These are phyloP conservation scores for Thymus mandschuricus DNA, from an alignment of 257 asterid genomes.

Conservation along the genomic window DNA sequence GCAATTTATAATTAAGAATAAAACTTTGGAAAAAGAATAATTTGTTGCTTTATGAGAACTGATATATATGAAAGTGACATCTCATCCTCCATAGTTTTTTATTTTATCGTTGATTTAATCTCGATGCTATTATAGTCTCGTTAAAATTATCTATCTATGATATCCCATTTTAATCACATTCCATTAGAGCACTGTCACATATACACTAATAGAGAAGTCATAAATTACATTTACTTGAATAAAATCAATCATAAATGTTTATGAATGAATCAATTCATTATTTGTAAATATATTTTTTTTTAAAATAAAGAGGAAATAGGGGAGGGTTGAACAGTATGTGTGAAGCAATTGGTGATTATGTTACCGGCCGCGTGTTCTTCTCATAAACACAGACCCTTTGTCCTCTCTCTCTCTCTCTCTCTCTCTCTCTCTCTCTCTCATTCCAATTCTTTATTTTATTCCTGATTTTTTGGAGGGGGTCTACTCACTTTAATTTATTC, in stretches of 20 bases:
- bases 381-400: constrained; percentile 39
- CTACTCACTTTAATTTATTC: not conserved
- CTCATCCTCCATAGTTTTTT: constrained; percentile 9
- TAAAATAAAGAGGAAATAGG: not conserved
- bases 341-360: constrained; percentile 34
- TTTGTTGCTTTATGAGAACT: no score
- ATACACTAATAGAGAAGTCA: no score
- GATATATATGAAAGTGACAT: constrained; percentile 11
- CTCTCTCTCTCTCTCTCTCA: no score
- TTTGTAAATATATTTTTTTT: no score
- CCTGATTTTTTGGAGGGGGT: not conserved
- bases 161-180: no score
- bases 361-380: constrained; percentile 53
- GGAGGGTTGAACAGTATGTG: not conserved
- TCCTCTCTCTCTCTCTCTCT: not conserved
- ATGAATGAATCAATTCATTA: no score
- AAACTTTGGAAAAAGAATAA: no score
- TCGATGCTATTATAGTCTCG: no score
- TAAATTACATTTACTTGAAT: no score
- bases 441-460: constrained; percentile 12
- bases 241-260: no score
- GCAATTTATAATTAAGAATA: not conserved
- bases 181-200: no score
- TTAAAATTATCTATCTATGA: no score
- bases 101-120: not conserved